Percentiles rank a stretch among this genome's conserved stretches.
These are phyloP conservation scores for Bassia scoparia DNA, from an alignment of 148 eudicot species.

Conservation along the genomic window DNA sequence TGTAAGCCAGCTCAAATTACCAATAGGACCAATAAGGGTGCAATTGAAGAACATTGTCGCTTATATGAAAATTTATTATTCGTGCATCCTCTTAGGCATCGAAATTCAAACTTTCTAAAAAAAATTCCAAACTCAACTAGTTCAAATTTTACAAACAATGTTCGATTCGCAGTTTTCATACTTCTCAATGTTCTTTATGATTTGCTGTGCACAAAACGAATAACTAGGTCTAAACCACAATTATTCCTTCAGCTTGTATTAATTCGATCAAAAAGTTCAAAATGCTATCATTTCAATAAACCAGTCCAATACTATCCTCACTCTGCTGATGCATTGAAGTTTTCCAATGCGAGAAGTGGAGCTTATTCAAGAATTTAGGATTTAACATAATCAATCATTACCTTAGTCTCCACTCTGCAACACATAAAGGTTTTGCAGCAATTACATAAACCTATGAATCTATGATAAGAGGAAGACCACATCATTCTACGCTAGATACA, in stretches of 20 bases:
- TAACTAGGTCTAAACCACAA: background rate
- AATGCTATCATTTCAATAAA: background rate
- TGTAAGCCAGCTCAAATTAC: background rate
- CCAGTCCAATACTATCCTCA: background rate
- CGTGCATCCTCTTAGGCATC: background rate
- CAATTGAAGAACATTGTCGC: background rate
- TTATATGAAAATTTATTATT: background rate
- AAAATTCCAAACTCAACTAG: background rate
- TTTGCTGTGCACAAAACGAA: background rate
- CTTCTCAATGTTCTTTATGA: no score
- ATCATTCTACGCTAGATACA: background rate
- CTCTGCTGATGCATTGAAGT: background rate
- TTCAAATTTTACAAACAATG: no score
- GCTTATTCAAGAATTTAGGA: background rate
- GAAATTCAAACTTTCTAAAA: background rate
- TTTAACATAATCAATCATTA: background rate
- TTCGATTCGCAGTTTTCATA: no score
- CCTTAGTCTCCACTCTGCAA: background rate
- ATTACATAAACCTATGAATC: background rate
- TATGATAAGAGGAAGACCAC: background rate
- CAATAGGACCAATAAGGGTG: background rate
- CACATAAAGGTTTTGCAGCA: background rate
- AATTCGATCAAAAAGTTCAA: background rate
- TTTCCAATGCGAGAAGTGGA: background rate
- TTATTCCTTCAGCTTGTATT: background rate